Evolutionary conservation across 331 rosid species (phyloP).

Genomic region (Rhamnella rubrinervis): DNA sequence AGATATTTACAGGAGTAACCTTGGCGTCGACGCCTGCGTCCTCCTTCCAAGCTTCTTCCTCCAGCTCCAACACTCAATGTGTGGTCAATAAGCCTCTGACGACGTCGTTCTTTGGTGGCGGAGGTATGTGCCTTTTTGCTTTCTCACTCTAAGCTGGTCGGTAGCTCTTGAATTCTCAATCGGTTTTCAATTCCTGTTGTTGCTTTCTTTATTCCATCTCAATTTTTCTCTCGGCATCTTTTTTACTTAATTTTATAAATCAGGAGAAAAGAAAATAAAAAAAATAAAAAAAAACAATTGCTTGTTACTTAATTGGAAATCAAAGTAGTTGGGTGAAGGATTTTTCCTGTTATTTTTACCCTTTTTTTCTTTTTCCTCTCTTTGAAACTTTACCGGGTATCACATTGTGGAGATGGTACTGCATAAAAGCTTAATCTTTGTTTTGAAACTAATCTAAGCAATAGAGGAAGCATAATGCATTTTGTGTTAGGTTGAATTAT

Average conservation of each 20-base stretch:
- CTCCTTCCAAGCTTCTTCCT: conserved; percentile 46
- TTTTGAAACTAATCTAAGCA: no score
- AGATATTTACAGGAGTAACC: conserved; percentile 55
- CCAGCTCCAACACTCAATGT: conserved; percentile 33
- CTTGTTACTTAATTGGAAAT: neutral
- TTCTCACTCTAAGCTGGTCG: neutral
- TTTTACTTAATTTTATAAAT: neutral
- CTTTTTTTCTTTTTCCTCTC: neutral
- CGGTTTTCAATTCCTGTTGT: neutral
- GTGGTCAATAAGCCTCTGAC: conserved; percentile 53
- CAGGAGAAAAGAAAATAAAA: neutral
- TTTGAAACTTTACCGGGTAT: no score
- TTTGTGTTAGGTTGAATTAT: no score
- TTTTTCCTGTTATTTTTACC: neutral
- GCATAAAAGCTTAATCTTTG: no score
- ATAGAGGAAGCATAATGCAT: no score
- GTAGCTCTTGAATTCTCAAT: neutral
- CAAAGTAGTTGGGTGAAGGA: neutral
- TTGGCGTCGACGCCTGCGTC: conserved; percentile 48
- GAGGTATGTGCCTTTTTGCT: conserved; percentile 35
- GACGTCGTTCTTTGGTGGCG: conserved; percentile 59
- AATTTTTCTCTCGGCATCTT: neutral
- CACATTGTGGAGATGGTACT: no score
- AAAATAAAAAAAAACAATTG: neutral
- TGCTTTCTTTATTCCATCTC: conserved; percentile 2